Percentiles rank a stretch among this genome's conserved stretches.
phyloP scores from a whole-genome alignment of 345 rosid species.

The Arabidopsis thaliana region DNA sequence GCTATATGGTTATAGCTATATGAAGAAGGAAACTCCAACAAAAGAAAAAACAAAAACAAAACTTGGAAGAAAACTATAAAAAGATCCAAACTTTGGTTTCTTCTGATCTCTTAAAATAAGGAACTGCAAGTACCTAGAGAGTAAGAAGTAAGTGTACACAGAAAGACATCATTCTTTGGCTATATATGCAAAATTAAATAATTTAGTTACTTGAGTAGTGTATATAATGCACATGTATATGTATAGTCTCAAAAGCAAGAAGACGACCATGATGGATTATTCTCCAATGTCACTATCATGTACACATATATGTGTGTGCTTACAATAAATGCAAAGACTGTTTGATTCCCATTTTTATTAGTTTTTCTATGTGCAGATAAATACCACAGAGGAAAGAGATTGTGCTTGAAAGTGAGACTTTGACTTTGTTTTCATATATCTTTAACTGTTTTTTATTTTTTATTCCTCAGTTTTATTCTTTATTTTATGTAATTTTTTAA shows the following conservation, averaged over 20 bases:
- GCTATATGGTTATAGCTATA: conserved; percentile 6
- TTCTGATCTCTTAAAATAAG: conserved; percentile 46
- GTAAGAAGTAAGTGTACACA: conserved; percentile 50
- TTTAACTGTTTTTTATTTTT: not conserved
- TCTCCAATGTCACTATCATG: conserved; percentile 70
- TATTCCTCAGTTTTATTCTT: not conserved
- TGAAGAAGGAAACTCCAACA: conserved; percentile 53
- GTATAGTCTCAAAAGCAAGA: conserved; percentile 52
- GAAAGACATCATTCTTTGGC: conserved; percentile 71
- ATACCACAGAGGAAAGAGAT: conserved; percentile 46
- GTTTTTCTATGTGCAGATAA: conserved; percentile 47
- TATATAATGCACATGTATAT: conserved; percentile 22
- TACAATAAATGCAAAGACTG: conserved; percentile 50
- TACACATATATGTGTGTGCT: conserved; percentile 46
- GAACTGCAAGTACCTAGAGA: conserved; percentile 52
- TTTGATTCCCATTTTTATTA: conserved; percentile 44
- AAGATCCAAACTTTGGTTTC: conserved; percentile 58
- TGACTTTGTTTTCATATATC: conserved; percentile 35
- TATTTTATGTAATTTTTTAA: not conserved
- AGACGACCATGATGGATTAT: conserved; percentile 71
- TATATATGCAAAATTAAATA: conserved; percentile 35
- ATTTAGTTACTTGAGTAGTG: conserved; percentile 33
- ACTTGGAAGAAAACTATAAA: conserved; percentile 35
- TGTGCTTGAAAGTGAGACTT: conserved; percentile 43
- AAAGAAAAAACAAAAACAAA: conserved; percentile 47